Percentiles rank a stretch among this genome's conserved stretches.
Evolutionary conservation across 257 asterid genomes (phyloP).

Genomic region (Ilex aquifolium): DNA sequence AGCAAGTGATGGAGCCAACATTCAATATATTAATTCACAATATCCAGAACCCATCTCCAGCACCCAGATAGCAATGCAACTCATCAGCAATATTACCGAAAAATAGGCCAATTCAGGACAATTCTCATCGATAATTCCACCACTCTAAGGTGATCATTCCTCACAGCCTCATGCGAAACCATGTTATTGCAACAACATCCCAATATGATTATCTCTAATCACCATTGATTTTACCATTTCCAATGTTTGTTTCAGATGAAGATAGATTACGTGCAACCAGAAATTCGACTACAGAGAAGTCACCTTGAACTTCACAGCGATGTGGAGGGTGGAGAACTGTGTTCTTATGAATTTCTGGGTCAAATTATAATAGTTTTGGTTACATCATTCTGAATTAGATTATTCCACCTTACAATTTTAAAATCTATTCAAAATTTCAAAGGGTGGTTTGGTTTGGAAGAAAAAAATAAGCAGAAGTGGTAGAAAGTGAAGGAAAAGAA

Average conservation of each 20-base stretch:
- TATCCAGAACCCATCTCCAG: background rate
- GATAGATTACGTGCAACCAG: background rate
- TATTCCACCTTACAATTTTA: too few species aligned
- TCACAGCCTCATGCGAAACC: background rate
- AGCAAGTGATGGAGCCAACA: background rate
- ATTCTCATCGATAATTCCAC: too few species aligned
- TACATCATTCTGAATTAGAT: too few species aligned
- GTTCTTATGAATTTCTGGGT: too few species aligned
- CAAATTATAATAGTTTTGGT: too few species aligned
- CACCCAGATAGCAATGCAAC: background rate
- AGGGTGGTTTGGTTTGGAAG: too few species aligned
- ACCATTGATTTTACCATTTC: background rate
- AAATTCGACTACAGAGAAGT: background rate
- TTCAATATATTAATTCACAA: background rate
- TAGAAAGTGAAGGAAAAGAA: too few species aligned
- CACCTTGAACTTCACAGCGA: too few species aligned
- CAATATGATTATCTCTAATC: background rate
- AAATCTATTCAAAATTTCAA: too few species aligned
- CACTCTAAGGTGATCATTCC: background rate
- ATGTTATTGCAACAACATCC: background rate
- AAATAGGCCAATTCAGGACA: background rate
- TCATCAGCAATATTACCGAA: background rate
- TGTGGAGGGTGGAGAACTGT: background rate
- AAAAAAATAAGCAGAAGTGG: too few species aligned
- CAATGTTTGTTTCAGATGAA: background rate